A percentile compares a stretch with the other conserved stretches of the same genome.
Evolutionary conservation across 1,284 basidiomycete genomes (phyloP).

Genomic region (Trichosporon ovoides): DNA sequence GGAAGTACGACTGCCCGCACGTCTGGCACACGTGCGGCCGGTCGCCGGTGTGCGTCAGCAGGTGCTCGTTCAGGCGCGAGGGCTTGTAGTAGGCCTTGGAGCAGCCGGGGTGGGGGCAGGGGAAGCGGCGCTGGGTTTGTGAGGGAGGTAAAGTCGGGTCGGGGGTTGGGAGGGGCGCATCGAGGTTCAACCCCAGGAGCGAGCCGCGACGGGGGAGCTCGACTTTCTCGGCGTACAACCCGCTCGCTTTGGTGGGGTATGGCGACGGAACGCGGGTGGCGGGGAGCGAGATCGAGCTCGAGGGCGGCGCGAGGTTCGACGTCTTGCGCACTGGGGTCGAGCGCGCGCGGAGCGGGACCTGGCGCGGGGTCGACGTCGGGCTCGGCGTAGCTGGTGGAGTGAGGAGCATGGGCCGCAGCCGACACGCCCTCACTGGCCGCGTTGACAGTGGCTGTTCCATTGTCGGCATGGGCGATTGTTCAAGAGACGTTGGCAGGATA

Average conservation of each 20-base stretch:
- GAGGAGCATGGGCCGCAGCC: neutral
- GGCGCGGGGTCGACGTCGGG: neutral
- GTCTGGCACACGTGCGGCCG: slow-evolving; percentile 72
- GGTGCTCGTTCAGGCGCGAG: slow-evolving; percentile 75
- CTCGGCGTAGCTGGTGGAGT: neutral
- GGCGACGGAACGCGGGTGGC: neutral
- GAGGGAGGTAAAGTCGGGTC: slow-evolving; percentile 23
- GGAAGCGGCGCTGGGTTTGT: slow-evolving; percentile 44
- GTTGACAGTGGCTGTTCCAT: too few relatives aligned
- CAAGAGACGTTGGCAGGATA: too few relatives aligned
- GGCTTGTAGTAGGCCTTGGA: slow-evolving; percentile 78
- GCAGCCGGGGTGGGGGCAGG: slow-evolving; percentile 68
- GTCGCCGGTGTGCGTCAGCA: slow-evolving; percentile 80
- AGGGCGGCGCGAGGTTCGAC: neutral
- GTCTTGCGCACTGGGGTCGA: neutral
- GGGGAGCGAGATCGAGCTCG: neutral
- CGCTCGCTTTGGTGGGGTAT: neutral
- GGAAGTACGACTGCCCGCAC: slow-evolving; percentile 73
- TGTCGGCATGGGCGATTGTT: too few relatives aligned
- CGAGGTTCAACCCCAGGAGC: neutral
- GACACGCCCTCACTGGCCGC: neutral
- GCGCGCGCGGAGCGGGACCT: neutral
- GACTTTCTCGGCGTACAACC: too few relatives aligned
- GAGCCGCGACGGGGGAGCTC: neutral
- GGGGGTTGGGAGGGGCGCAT: neutral